Evolutionary conservation across 176 grass and related monocot genomes (phyloP).

Genomic region (Oryza officinalis): DNA sequence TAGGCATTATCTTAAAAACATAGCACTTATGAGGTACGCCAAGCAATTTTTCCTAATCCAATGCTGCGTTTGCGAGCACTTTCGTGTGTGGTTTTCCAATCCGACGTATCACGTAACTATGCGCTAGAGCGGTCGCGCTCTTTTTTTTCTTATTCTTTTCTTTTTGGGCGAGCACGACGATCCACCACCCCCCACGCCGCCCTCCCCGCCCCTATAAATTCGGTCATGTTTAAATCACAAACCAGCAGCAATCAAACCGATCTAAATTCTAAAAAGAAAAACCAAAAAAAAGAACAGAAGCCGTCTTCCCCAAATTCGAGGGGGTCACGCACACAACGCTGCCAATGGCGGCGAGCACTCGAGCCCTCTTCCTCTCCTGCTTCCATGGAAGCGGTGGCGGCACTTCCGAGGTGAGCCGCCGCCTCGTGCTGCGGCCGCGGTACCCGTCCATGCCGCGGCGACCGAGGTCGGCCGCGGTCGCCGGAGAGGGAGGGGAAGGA

Average conservation of each 20-base stretch:
- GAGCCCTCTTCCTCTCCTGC: slow-evolving; percentile 49
- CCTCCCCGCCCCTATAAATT: background rate
- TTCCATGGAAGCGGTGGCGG: slow-evolving; percentile 34
- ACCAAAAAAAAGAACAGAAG: background rate
- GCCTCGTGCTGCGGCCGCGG: slow-evolving; percentile 59
- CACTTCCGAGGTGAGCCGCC: slow-evolving; percentile 34
- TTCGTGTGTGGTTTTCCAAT: background rate
- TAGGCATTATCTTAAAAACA: background rate
- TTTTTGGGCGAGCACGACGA: background rate
- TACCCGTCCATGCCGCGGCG: slow-evolving; percentile 77
- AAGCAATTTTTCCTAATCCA: background rate
- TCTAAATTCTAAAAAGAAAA: background rate
- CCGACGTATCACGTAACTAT: background rate
- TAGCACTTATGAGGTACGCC: background rate
- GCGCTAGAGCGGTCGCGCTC: too few relatives aligned
- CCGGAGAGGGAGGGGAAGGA: background rate
- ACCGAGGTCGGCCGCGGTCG: slow-evolving; percentile 27
- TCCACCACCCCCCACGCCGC: background rate
- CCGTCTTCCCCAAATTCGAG: background rate
- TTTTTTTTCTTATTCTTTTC: too few relatives aligned
- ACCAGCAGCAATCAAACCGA: background rate
- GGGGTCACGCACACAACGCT: background rate
- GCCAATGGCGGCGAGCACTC: slow-evolving; percentile 29
- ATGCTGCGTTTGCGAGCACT: background rate
- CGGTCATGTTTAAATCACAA: background rate